phyloP scores from a whole-genome alignment of 2,329 filamentous ascomycete species.

The Colletotrichum eleusines region DNA sequence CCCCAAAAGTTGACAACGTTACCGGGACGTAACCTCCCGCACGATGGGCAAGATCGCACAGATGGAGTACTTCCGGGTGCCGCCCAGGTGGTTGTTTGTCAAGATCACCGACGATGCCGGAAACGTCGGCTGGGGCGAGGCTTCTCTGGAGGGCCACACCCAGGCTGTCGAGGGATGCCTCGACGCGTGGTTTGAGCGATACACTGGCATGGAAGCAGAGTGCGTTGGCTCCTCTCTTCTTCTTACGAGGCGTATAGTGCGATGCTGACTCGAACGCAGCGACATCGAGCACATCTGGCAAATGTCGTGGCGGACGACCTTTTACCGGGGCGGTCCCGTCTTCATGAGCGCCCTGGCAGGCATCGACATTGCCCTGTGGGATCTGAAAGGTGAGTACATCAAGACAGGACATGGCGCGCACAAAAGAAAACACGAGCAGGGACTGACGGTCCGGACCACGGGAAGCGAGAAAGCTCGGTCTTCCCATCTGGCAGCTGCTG shows the following conservation, averaged over 20 bases:
- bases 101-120: constrained; percentile 78
- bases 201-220: constrained; percentile 78
- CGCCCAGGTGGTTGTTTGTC: constrained; percentile 82
- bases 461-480: constrained; percentile 61
- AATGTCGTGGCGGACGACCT: constrained; percentile 75
- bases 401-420: rapidly evolving
- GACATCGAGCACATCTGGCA: constrained; percentile 89
- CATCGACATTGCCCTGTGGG: constrained; percentile 85
- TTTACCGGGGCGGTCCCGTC: constrained; percentile 83
- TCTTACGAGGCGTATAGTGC: neutral
- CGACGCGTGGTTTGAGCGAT: constrained; percentile 72
- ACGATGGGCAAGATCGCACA: constrained; percentile 72
- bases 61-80: constrained; percentile 81
- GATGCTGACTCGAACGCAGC: constrained; percentile 52
- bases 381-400: constrained; percentile 71
- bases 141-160: constrained; percentile 79
- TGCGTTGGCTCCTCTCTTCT: constrained; percentile 49
- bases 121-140: constrained; percentile 79
- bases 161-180: constrained; percentile 80
- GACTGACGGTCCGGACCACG: neutral
- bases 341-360: constrained; percentile 84
- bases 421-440: neutral
- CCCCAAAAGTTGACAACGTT: constrained; percentile 4
- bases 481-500: constrained; percentile 79
- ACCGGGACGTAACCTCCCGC: neutral